Conservation (phyloP, 306 rosid genomes). For the Quercus wislizeni region DNA sequence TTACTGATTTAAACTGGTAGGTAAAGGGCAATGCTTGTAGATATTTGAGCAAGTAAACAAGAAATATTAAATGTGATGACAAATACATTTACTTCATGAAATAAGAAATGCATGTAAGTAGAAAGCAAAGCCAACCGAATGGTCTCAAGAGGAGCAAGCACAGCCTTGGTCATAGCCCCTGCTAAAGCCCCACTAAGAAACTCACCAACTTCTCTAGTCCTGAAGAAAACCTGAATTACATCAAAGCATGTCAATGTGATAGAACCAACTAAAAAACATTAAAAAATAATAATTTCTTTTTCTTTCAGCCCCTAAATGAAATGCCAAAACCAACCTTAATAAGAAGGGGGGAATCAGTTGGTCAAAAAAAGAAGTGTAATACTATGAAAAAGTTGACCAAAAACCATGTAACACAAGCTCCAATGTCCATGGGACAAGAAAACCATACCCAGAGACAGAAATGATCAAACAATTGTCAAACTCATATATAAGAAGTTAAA, state of each 20-base stretch:
- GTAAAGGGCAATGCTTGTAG: not conserved
- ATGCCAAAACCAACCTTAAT: not conserved
- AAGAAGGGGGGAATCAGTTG: not conserved
- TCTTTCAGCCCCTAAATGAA: not conserved
- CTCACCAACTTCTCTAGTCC: constrained; percentile 79
- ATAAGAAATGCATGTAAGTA: not conserved
- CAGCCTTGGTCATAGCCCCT: constrained; percentile 97
- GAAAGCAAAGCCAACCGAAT: constrained; percentile 56
- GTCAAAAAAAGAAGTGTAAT: not conserved
- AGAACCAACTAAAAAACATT: not conserved
- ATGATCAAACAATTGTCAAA: not conserved
- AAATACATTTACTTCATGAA: not conserved
- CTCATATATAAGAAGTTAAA: too few relatives aligned
- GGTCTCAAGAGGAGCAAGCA: constrained; percentile 98
- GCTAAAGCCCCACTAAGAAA: constrained; percentile 90
- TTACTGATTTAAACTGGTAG: not conserved
- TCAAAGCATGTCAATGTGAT: constrained; percentile 1
- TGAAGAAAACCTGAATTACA: constrained; percentile 53
- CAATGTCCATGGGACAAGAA: not conserved
- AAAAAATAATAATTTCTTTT: not conserved
- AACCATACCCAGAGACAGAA: not conserved
- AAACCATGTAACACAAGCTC: not conserved
- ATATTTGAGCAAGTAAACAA: not conserved
- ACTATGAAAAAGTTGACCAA: not conserved
- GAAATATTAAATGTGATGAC: not conserved